Percentiles rank a stretch among this genome's conserved stretches.
Conservation (phyloP, 225 moss, liverwort and hornwort genomes). For the Physcomitrium patens region DNA sequence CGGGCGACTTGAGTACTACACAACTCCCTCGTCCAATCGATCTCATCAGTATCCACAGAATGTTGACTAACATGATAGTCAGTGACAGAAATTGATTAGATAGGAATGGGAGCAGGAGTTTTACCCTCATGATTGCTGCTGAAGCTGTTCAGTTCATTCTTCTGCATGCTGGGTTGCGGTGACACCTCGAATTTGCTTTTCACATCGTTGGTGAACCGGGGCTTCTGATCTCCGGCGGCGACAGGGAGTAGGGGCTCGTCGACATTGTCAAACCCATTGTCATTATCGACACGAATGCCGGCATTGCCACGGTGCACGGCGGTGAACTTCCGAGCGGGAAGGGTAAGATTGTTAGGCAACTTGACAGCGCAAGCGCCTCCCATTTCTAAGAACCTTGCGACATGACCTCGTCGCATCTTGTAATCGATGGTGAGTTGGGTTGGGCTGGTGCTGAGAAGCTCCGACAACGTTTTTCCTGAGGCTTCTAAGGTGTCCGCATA, state of each 20-base stretch:
- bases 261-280: background rate
- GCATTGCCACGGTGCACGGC: slow-evolving; percentile 25
- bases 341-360: slow-evolving; percentile 56
- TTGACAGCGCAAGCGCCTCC: slow-evolving; percentile 53
- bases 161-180: background rate
- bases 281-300: background rate
- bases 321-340: slow-evolving; percentile 46
- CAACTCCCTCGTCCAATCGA: too few relatives aligned
- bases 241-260: background rate
- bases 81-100: background rate
- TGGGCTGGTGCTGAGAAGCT: slow-evolving; percentile 66
- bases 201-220: background rate
- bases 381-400: slow-evolving; percentile 79
- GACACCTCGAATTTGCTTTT: background rate
- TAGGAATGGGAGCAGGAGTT: background rate
- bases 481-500: slow-evolving; percentile 71
- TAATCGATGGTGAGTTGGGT: slow-evolving; percentile 48
- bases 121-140: slow-evolving; percentile 25
- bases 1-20: slow-evolving; percentile 39
- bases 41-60: too few relatives aligned
- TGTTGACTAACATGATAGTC: too few relatives aligned
- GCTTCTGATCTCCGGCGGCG: background rate
- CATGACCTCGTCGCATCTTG: slow-evolving; percentile 78
- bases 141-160: slow-evolving; percentile 17
- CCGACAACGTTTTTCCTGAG: slow-evolving; percentile 49